Base-by-base conservation (phyloP, 2,329 filamentous ascomycete species). In the Venturia effusa region DNA sequence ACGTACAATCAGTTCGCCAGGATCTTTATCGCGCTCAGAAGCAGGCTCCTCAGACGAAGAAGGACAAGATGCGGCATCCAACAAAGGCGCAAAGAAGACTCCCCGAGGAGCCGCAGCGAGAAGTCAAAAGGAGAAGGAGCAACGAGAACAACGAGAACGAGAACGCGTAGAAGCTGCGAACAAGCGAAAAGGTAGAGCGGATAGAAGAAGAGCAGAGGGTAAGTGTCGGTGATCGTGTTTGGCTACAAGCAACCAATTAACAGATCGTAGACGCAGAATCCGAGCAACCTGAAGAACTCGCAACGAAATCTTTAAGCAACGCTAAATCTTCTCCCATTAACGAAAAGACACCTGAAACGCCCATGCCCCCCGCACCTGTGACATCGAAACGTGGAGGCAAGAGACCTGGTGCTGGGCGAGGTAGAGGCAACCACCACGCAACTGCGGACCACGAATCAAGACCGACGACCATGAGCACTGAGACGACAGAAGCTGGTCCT, bases 141-240 rank as follows among this genome's bases (percentile, higher is more conserved):
- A 88, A 66, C 84, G 84, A 66, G 88, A 90, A 37, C 51, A 57
- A 34, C 75, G 77, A 43, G 79, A 81, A 37, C 78, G 77, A 69
- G 90, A 96, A 67, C 83, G 87, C 64, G 82, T 84, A 37, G 92
- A 96, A 71, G 86, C 88, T 40, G 86, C 87, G 30, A 90, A 83
- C 69, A 89, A 92, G 73, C 84, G 92, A 66, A 94, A 93, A 79
- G 89, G 88, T 61, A 84, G 91, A 64, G 87, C 89, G 51, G 92
- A 94, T 68, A 84, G 90, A 67, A 84, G 92, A 69, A 87, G 90
- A 73, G 63, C 65, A 15, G 73, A 74, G 61, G 67, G 64, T 65
- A n/a, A 64, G 59, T 30, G 1, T 39, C 40, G 10, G 43, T 10
- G 13, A 22, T 59, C 22, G 61, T 37, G 2, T n/a, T 15, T 30